These are phyloP conservation scores for Scleromitrula shiraiana DNA, from an alignment of 2,329 filamentous ascomycete genomes.

Conservation along the genomic window DNA sequence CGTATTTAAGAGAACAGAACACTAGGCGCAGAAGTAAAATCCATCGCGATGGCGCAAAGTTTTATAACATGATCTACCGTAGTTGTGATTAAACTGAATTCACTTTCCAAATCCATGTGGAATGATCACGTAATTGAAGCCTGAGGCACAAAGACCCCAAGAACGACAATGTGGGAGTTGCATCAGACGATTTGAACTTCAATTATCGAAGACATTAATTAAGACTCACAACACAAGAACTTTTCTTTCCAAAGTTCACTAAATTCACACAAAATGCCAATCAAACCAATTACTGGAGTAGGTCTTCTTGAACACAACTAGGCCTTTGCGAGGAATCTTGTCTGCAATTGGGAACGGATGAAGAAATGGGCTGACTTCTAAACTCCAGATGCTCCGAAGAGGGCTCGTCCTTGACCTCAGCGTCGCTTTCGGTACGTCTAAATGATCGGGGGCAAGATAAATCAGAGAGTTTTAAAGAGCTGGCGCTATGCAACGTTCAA, in stretches of 20 bases:
- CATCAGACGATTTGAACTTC: constrained; percentile 19
- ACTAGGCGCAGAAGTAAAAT: neutral
- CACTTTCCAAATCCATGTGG: neutral
- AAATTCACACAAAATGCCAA: constrained; percentile 28
- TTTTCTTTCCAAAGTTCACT: constrained; percentile 19
- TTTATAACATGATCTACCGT: neutral
- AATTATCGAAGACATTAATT: constrained; percentile 10
- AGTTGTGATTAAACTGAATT: neutral
- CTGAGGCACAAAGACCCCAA: constrained; percentile 2
- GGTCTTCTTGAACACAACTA: constrained; percentile 12
- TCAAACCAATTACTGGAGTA: constrained; percentile 33
- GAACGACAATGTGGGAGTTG: constrained; percentile 1
- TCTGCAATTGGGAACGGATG: constrained; percentile 10
- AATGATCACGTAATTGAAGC: constrained; percentile 1
- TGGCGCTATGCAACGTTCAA: neutral
- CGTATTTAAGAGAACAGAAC: constrained; percentile 6
- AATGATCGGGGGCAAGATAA: neutral
- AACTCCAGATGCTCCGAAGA: constrained; percentile 47
- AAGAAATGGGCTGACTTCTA: constrained; percentile 24
- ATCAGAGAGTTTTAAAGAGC: neutral
- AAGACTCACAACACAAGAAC: constrained; percentile 25
- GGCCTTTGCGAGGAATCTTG: neutral
- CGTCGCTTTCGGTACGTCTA: constrained; percentile 44
- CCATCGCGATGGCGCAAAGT: neutral
- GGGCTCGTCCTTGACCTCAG: constrained; percentile 50